These are phyloP conservation scores for Calonectria hawksworthii DNA, from an alignment of 2,329 filamentous ascomycete genomes.

Conservation along the genomic window DNA sequence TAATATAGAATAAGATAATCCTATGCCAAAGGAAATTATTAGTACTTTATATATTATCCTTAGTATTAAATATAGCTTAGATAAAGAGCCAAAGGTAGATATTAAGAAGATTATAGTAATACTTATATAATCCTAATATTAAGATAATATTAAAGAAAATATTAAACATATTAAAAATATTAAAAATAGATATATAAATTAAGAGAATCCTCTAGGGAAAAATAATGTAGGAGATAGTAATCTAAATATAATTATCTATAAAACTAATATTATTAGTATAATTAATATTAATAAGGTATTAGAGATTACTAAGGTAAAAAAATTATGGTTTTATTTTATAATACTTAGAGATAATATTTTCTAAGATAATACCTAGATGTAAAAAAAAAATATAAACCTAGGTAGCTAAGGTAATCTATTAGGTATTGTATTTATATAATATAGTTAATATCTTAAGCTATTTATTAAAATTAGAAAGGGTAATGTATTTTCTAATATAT, in stretches of 20 bases:
- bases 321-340: constrained; percentile 5
- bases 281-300: not conserved
- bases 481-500: constrained; percentile 10
- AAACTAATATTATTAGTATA: not conserved
- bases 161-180: not conserved
- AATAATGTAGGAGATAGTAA: too few species aligned
- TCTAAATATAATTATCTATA: too few species aligned
- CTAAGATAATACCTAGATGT: not conserved
- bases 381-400: not conserved
- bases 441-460: not conserved
- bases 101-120: constrained; percentile 10
- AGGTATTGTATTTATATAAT: not conserved
- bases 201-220: too few species aligned
- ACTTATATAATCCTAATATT: not conserved
- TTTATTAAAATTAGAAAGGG: constrained; percentile 11
- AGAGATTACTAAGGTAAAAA: not conserved
- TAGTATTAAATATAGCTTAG: not conserved
- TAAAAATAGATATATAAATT: not conserved
- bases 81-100: not conserved
- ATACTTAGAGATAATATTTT: not conserved
- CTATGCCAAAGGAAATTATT: not conserved
- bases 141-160: not conserved
- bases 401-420: not conserved
- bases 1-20: constrained; percentile 6
- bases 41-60: not conserved